Evolutionary conservation across 192 early-diverging fungal genomes (phyloP), one percentile per base, ranked within the genome.

Genomic region (Coemansia sp.): DNA sequence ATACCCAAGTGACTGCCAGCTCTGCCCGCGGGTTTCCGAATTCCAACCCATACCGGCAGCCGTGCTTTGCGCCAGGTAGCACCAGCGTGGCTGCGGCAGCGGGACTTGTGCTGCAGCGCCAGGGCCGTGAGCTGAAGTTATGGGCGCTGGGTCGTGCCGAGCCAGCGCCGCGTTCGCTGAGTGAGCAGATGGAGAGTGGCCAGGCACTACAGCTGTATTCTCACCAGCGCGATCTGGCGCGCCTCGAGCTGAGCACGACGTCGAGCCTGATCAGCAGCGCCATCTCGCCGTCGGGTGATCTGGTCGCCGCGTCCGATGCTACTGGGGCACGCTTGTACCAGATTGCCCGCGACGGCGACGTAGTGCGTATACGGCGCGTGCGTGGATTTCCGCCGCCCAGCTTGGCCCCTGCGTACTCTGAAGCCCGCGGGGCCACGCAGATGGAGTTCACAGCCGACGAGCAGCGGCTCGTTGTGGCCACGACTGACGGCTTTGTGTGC

Each of bases 291-390:
- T 80, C 91, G 59, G 91, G 91, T 12, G 43, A 68, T 9, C 87
- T 89, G 83, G 79, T 98, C 41, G 88, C 87, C 2, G 84, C 85
- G 5, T 80, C 91, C 14, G 86, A 92, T 52, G 77, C 85, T 16
- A 80, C 87, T 31, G 76, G 78, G 13, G 68, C 84, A 30, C 77
- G 77, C 54, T 54, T 89, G 3, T 89, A 80, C 72, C 75, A 75
- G 45, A 56, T 87, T 7, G 27, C 25, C 0, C 52, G 53, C 20
- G 19, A 37, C 10, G 59, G 50, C 21, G 54, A 52, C 29, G 31
- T 30, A 1, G 61, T 70, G 45, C 49, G 38, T 25, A 67, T 60
- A 16, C 54, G 51, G 39, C 65, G 67, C 31, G 14, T 76, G 30
- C 38, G 38, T 19, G 35, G 43, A 17, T 76, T 76, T 51, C 74